Evolutionary conservation across 768 basidiomycete genomes (phyloP).

Genomic region (Panaeolus cyanescens): DNA sequence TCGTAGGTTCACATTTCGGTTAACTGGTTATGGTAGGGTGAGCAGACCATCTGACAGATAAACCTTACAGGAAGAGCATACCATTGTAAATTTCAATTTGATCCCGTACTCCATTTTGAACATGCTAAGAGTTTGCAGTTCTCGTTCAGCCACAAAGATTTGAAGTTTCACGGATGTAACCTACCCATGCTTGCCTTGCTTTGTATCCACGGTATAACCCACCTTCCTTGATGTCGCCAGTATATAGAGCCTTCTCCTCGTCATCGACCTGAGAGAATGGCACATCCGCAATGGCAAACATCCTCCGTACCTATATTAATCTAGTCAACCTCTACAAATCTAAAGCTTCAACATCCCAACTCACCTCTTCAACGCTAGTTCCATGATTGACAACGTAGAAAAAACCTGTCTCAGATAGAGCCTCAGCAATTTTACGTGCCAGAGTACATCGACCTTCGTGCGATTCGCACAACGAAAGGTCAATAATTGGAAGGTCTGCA

Average conservation of each 20-base stretch:
- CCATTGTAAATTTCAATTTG: slow-evolving; percentile 67
- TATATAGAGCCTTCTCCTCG: slow-evolving; percentile 46
- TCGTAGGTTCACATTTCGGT: slow-evolving; percentile 47
- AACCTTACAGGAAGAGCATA: slow-evolving; percentile 25
- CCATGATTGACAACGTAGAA: slow-evolving; percentile 54
- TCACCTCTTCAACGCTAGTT: slow-evolving; percentile 39
- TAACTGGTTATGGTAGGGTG: slow-evolving; percentile 38
- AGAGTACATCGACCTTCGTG: slow-evolving; percentile 38
- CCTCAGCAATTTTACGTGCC: slow-evolving; percentile 41
- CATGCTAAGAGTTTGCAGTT: slow-evolving; percentile 49
- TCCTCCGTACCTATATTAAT: slow-evolving; percentile 37
- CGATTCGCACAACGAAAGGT: slow-evolving; percentile 42
- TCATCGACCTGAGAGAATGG: slow-evolving; percentile 42
- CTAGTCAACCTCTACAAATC: neutral
- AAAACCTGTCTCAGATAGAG: slow-evolving; percentile 46
- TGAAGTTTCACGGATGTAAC: neutral
- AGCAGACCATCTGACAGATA: too few relatives aligned
- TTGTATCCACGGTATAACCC: slow-evolving; percentile 61
- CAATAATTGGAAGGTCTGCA: slow-evolving; percentile 55
- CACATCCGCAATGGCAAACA: slow-evolving; percentile 50
- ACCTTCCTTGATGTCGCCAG: slow-evolving; percentile 35
- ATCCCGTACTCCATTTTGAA: slow-evolving; percentile 64
- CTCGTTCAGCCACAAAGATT: neutral
- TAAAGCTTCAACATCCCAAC: neutral
- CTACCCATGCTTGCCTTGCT: slow-evolving; percentile 53